Base-by-base conservation (phyloP, 768 basidiomycete species). In the Trametes maxima region DNA sequence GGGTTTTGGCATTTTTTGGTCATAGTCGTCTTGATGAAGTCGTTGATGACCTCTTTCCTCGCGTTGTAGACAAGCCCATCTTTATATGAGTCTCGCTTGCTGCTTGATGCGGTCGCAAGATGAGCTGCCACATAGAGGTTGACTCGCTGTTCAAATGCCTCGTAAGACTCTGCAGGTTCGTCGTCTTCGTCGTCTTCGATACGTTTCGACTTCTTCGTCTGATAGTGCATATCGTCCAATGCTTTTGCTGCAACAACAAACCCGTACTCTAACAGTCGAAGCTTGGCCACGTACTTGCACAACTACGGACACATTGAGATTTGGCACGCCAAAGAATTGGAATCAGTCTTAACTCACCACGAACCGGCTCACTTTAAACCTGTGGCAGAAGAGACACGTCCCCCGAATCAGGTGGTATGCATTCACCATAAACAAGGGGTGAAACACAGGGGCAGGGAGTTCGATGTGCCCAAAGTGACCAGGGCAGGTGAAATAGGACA, bases 401-500 rank as follows among this genome's bases (percentile, higher is more conserved):
- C 89, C 89, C 59, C 95, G 86, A 21, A 99, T 78, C 47, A 98
- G 77, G 65, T 89, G 89, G 72, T 88, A 95, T 80, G 90, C 88
- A 69, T 95, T 92, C 35, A 82, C 80, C 87, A 98, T 94, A 76
- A 98, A 99, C 40, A 99, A 78, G 0, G 97, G 97, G 70, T 99
- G 96, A 71, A 92, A 98, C 2, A 98, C 93, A 14, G 97, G 95
- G 17, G 90, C 85, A 19, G 96, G 95, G 6, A 99, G 84, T 63
- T 98, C 94, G 62, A 99, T 96, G 75, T 98, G 97, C 21, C 97
- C 97, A 76, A 90, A 99, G 75, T 99, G 97, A 17, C 97, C 97
- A 1, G 97, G 95, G 74, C 97, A 99, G 61, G 89, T 89, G 77
- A 89, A 98, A 70, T 94, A 96, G 48, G 87, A 92, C 69, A 97